Percentiles rank a stretch among this genome's conserved stretches.
Evolutionary conservation across 2,329 filamentous ascomycete genomes (phyloP).

Genomic region (Colletotrichum tamarilloi): DNA sequence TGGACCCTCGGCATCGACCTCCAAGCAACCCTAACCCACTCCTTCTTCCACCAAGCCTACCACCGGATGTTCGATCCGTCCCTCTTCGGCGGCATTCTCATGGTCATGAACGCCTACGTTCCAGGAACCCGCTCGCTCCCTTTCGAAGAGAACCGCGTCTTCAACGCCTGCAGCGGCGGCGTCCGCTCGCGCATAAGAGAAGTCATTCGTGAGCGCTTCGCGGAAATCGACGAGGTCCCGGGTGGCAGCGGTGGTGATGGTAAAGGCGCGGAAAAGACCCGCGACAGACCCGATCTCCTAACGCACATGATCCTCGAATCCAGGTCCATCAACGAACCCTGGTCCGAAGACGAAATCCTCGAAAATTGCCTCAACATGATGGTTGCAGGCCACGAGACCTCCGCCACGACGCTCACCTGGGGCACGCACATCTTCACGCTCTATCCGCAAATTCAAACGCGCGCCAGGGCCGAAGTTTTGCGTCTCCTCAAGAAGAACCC

Average conservation of each 20-base stretch:
- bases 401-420: constrained; percentile 54
- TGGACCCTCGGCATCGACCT: constrained; percentile 48
- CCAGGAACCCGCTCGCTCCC: constrained; percentile 50
- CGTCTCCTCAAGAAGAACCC: constrained; percentile 51
- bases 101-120: constrained; percentile 45
- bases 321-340: constrained; percentile 34
- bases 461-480: constrained; percentile 52
- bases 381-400: constrained; percentile 57
- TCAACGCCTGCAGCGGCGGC: constrained; percentile 44
- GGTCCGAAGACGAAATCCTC: constrained; percentile 45
- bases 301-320: constrained; percentile 49
- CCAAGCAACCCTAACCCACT: constrained; percentile 40
- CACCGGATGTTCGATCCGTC: constrained; percentile 41
- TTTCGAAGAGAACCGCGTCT: constrained; percentile 48
- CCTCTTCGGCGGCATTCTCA: constrained; percentile 38
- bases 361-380: constrained; percentile 56
- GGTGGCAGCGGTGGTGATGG: neutral
- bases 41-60: constrained; percentile 43
- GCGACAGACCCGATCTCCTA: constrained; percentile 42
- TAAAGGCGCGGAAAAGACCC: constrained; percentile 1
- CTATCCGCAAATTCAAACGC: constrained; percentile 49
- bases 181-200: constrained; percentile 44
- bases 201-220: constrained; percentile 41
- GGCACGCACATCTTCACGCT: constrained; percentile 50
- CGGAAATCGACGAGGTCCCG: constrained; percentile 30